phyloP scores from a whole-genome alignment of 805 yeast species.

The Hanseniaspora clermontiae region DNA sequence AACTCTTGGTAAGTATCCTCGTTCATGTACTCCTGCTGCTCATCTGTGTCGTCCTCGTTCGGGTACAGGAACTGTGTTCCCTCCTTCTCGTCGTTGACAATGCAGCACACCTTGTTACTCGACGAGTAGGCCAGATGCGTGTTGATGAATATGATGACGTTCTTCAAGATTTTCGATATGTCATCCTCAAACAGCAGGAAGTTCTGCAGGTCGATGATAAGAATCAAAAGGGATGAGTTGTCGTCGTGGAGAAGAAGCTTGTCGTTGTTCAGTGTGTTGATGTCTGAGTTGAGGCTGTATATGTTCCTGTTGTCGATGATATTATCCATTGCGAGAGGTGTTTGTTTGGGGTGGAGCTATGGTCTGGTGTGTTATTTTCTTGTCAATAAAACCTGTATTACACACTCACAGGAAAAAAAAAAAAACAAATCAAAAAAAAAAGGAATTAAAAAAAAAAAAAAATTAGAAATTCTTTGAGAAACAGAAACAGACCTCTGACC shows the following conservation, averaged over 20 bases:
- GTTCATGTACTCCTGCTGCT: slow-evolving; percentile 28
- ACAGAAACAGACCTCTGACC: no score
- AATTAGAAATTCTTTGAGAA: no score
- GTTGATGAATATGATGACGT: slow-evolving; percentile 54
- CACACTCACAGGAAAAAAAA: no score
- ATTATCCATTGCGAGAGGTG: slow-evolving; percentile 1
- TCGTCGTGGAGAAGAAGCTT: slow-evolving; percentile 6
- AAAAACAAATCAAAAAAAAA: no score
- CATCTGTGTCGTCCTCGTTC: slow-evolving; percentile 6
- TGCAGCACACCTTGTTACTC: slow-evolving; percentile 50
- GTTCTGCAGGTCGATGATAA: slow-evolving; percentile 6
- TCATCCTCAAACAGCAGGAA: slow-evolving; percentile 3
- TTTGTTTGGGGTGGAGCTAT: no score
- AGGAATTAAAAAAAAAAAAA: no score
- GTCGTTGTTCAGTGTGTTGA: slow-evolving; percentile 8
- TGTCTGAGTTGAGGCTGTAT: background rate
- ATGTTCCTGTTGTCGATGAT: slow-evolving; percentile 11
- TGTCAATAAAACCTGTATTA: no score
- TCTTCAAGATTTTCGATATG: slow-evolving; percentile 5
- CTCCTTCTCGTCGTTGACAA: slow-evolving; percentile 15
- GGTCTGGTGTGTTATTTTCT: background rate
- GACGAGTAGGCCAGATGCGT: slow-evolving; percentile 79
- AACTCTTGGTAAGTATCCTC: slow-evolving; percentile 76
- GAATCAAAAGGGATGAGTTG: slow-evolving; percentile 3
- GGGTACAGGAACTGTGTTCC: slow-evolving; percentile 15